Evolutionary conservation across 768 basidiomycete genomes (phyloP).

Genomic region (Arthromyces matolae): DNA sequence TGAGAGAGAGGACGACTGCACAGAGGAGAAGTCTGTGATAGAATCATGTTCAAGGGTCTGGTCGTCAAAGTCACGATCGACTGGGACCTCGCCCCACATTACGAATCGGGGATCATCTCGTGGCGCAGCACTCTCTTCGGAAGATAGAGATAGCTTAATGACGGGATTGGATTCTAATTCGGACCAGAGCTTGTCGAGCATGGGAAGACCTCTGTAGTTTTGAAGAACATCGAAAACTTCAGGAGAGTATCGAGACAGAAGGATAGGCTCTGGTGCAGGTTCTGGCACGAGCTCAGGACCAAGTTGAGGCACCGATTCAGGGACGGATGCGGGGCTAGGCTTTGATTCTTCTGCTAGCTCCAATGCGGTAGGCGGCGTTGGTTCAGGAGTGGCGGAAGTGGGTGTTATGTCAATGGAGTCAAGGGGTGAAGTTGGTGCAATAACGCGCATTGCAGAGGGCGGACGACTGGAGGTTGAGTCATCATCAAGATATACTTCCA

Average conservation of each 20-base stretch:
- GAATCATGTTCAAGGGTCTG: conserved; percentile 33
- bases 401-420: conserved; percentile 13
- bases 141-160: conserved; percentile 64
- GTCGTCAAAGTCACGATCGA: conserved; percentile 31
- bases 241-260: conserved; percentile 63
- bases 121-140: conserved; percentile 67
- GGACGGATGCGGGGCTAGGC: neutral
- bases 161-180: conserved; percentile 60
- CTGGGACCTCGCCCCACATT: conserved; percentile 72
- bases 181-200: conserved; percentile 60
- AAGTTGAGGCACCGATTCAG: neutral
- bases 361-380: conserved; percentile 7
- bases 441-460: conserved; percentile 25
- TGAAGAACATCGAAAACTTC: conserved; percentile 81
- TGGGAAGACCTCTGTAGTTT: conserved; percentile 72
- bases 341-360: conserved; percentile 16
- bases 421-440: conserved; percentile 8
- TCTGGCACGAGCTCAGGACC: conserved; percentile 18
- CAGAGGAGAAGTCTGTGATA: conserved; percentile 26
- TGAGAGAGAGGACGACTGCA: conserved; percentile 31
- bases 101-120: conserved; percentile 89
- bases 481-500: conserved; percentile 15
- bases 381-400: conserved; percentile 10
- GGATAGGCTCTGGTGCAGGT: conserved; percentile 45
- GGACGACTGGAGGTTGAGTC: conserved; percentile 19